These are phyloP conservation scores for Ramaria sp. DNA, from an alignment of 768 basidiomycete species.

Conservation along the genomic window DNA sequence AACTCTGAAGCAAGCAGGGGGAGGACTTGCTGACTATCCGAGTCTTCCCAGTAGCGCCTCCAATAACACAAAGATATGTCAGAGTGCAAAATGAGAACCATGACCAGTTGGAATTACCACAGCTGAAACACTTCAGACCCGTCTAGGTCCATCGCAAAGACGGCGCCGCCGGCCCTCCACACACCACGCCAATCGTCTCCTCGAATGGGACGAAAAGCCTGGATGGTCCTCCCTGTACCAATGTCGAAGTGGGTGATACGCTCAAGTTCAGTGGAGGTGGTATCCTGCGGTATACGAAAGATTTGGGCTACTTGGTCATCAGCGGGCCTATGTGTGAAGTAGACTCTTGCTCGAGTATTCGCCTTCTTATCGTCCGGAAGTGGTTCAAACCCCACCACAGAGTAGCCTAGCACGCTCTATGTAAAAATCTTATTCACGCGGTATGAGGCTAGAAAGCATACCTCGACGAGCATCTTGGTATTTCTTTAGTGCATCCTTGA, in stretches of 20 bases:
- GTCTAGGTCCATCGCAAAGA: constrained; percentile 11
- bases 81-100: background rate
- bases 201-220: constrained; percentile 20
- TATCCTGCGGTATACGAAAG: constrained; percentile 22
- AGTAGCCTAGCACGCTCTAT: constrained; percentile 20
- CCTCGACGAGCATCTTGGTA: constrained; percentile 31
- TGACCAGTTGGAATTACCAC: constrained; percentile 20
- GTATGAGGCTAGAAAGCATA: background rate
- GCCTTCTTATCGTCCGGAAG: constrained; percentile 6
- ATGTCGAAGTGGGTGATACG: constrained; percentile 30
- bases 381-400: constrained; percentile 19
- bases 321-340: constrained; percentile 29
- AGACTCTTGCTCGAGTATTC: constrained; percentile 16
- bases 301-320: constrained; percentile 28
- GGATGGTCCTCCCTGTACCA: constrained; percentile 26
- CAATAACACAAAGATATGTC: background rate
- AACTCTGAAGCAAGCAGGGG: constrained; percentile 28
- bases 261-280: constrained; percentile 16
- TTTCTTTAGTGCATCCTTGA: constrained; percentile 24
- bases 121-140: constrained; percentile 26
- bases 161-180: constrained; percentile 14
- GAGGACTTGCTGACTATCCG: constrained; percentile 14
- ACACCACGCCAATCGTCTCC: constrained; percentile 32
- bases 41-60: constrained; percentile 35
- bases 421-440: background rate